A percentile compares a stretch with the other conserved stretches of the same genome.
Conservation (phyloP, 2,329 filamentous ascomycete genomes). For the Pezicula neosporulosa region DNA sequence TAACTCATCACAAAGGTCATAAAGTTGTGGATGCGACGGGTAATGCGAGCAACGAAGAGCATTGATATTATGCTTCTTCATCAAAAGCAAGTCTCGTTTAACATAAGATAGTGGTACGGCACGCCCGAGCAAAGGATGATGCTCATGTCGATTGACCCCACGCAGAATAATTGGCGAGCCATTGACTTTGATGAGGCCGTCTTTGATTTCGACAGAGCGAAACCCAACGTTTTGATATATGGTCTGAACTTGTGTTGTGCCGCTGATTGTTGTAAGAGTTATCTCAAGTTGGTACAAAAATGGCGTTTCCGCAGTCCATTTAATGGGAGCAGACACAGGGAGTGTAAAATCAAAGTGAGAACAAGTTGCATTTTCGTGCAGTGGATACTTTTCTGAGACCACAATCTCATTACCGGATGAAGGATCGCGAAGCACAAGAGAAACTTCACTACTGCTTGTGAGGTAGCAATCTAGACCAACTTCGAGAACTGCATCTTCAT, state of each 20-base stretch:
- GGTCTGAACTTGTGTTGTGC: slow-evolving; percentile 21
- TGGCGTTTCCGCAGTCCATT: slow-evolving; percentile 68
- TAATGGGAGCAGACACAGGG: slow-evolving; percentile 46
- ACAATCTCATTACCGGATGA: slow-evolving; percentile 1
- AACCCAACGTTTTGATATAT: slow-evolving; percentile 56
- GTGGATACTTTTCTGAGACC: background rate
- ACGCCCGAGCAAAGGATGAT: slow-evolving; percentile 55
- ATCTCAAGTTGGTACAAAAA: slow-evolving; percentile 55
- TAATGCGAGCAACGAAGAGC: slow-evolving; percentile 68
- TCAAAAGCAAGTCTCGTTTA: slow-evolving; percentile 57
- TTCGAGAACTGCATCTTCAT: slow-evolving; percentile 44
- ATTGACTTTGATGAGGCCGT: slow-evolving; percentile 60
- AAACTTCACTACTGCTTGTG: background rate
- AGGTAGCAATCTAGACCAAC: slow-evolving; percentile 34
- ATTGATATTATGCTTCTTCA: slow-evolving; percentile 72
- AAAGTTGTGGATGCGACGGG: slow-evolving; percentile 56
- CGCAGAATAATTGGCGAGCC: slow-evolving; percentile 57
- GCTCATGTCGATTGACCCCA: slow-evolving; percentile 68
- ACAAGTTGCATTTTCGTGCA: background rate
- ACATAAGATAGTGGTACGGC: slow-evolving; percentile 52
- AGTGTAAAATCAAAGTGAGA: slow-evolving; percentile 3
- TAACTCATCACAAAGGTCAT: slow-evolving; percentile 61
- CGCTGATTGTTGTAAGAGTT: slow-evolving; percentile 32
- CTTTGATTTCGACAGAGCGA: slow-evolving; percentile 57
- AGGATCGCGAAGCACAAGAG: slow-evolving; percentile 8